Base-by-base conservation (phyloP, 179 eudicot genomes). In the Silene noctiflora region DNA sequence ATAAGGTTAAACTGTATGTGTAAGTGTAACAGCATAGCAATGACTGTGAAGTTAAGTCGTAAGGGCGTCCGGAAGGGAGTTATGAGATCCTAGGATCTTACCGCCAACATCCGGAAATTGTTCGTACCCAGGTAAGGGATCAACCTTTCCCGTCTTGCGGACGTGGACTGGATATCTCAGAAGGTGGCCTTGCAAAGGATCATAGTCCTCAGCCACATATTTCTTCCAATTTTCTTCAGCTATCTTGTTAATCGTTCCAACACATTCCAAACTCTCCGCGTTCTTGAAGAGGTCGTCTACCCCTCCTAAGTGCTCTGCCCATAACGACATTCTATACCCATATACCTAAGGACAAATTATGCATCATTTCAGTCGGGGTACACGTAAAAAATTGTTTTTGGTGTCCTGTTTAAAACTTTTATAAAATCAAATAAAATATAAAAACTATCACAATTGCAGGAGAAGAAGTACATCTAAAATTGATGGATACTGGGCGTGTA, bases 81-180 rank as follows among this genome's bases (percentile, higher is more conserved):
- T 77, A 72, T 82, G 84, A 8, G 86, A 80, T 83, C 91, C 94
- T 0, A 88, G 88, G 72, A 88, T 78, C 87, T 85, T 90, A 76
- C 94, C 94, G 7, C 91, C 94, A 25, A 88, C 88, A 70, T 90
- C 91, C 6, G 91, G 94, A 71, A 90, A 90, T 31, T 81, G 80
- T 19, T 90, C 91, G 27, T 81, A 62, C 9, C 86, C 87, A 3
- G 81, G 84, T 77, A 88, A 68, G 21, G 86, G 12, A 10, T 75
- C 55, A 62, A 88, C 84, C 77, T 84, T 87, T 29, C 94, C 94
- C 19, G 79, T 65, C 74, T 69, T 78, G 62, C 76, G 72, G 3
- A 88, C 87, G 17, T 79, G 72, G 20, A 88, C 73, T 2, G 94
- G 94, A 71, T 90, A 90, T 44, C 17, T 84, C 65, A 90, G 85